Conservation (phyloP, 352 stramenopile genomes). For the Pythium vanterpoolii region DNA sequence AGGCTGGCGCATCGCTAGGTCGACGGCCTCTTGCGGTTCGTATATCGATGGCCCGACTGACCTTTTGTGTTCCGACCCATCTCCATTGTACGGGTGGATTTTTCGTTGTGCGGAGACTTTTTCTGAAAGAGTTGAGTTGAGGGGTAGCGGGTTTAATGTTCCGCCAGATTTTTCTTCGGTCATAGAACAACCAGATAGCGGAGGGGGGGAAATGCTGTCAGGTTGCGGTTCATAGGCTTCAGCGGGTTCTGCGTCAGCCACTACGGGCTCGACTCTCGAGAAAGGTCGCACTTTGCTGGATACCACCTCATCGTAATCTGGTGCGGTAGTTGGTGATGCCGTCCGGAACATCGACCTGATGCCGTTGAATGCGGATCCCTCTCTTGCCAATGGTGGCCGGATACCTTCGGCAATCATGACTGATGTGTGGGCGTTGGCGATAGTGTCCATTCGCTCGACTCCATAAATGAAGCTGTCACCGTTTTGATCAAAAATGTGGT, state of each 20-base stretch:
- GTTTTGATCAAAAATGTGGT: neutral
- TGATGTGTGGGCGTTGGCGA: slow-evolving; percentile 37
- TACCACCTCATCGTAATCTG: slow-evolving; percentile 12
- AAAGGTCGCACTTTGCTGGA: slow-evolving; percentile 10
- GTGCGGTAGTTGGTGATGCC: neutral
- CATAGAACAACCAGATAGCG: neutral
- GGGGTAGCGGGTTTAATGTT: neutral
- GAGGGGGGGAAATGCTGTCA: neutral
- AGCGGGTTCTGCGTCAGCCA: no score
- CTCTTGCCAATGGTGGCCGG: slow-evolving; percentile 4
- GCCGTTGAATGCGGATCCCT: slow-evolving; percentile 12
- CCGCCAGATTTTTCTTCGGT: neutral
- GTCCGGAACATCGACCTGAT: slow-evolving; percentile 18
- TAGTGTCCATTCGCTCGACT: slow-evolving; percentile 39
- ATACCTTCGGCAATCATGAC: slow-evolving; percentile 21
- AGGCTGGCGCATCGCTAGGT: neutral
- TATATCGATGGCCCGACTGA: neutral
- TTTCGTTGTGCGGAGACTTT: slow-evolving; percentile 2
- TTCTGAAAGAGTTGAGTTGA: neutral
- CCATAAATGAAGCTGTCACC: slow-evolving; percentile 32
- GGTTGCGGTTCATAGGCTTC: neutral
- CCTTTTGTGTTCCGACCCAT: neutral
- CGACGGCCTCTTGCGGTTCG: neutral
- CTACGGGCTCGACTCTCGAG: neutral
- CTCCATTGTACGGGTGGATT: slow-evolving; percentile 1